Base-by-base conservation (phyloP, 1,284 basidiomycete genomes). In the Erythrobasidium hasegawianum region DNA sequence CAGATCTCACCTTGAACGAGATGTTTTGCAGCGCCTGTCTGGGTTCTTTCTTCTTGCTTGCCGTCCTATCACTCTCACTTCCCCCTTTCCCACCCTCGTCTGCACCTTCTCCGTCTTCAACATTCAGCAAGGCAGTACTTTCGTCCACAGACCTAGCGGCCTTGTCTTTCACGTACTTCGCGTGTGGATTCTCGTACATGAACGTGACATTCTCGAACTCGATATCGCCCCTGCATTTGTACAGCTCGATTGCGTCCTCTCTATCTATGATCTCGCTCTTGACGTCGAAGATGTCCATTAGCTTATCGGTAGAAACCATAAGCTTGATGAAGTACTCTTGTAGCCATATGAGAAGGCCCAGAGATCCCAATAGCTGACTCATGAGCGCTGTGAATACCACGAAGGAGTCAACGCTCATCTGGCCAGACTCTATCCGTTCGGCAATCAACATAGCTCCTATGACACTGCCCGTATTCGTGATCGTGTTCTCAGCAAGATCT, bases 1-100 rank as follows among this genome's bases (percentile, higher is more conserved):
- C 87, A 74, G 85, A 88, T 2, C 86, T 88, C 26, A 92, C 85
- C 73, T 84, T 87, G 82, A 95, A 95, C 7, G 87, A 90, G 57
- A 96, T 82, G 20, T 84, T 85, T 67, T 85, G 83, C 24, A 95
- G 81, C 0, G 89, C 89, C 53, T 83, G 83, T 29, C 81, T 82
- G 2, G 62, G 57, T 40, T 38, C 40, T 39, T 58, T 20, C 38
- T 58, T 60, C 26, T 52, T 59, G 29, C 41, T 38, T 40, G 45
- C 11, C 52, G 8, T 54, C 26, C 43, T 47, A 24, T 47, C n/a
- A n/a, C 8, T 24, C n/a, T 7, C 43, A 7, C 7, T 14, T 49
- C 5, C 52, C n/a, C 7, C 43, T 5, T 47, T 47, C 5, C 43
- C 43, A 16, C 16, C 16, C 16, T 16, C 43, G 16, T 24, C 16